phyloP scores from a whole-genome alignment of 164 flowering plant genomes.

The Warburgia ugandensis region DNA sequence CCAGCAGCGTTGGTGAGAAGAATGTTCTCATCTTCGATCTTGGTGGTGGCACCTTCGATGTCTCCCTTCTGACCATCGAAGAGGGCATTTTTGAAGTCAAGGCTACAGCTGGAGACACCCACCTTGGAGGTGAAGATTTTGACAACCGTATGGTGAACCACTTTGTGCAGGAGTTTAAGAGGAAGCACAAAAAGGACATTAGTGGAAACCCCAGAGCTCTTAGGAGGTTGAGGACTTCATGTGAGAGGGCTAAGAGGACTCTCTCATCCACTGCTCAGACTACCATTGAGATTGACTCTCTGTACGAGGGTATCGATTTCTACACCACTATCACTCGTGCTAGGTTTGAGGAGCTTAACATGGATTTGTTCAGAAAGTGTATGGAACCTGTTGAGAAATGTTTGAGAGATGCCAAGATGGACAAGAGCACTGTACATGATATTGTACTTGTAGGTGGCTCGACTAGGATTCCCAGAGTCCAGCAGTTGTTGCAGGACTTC shows the following conservation, averaged over 20 bases:
- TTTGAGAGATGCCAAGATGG: conserved; percentile 47
- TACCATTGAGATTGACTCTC: conserved; percentile 43
- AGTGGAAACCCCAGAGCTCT: conserved; percentile 40
- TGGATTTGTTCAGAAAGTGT: conserved; percentile 47
- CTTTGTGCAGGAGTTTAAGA: background rate
- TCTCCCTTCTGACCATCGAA: background rate
- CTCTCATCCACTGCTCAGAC: conserved; percentile 45
- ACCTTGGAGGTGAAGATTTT: too few species aligned
- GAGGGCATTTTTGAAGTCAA: too few species aligned
- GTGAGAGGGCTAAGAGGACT: conserved; percentile 55
- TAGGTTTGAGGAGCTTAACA: conserved; percentile 51
- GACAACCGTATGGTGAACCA: too few species aligned
- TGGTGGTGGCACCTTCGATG: too few species aligned
- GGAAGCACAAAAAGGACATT: conserved; percentile 52
- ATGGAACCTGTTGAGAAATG: conserved; percentile 54
- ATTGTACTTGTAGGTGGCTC: conserved; percentile 62
- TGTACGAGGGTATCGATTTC: conserved; percentile 50
- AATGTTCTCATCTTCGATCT: too few species aligned
- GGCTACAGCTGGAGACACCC: background rate
- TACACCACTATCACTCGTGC: conserved; percentile 45
- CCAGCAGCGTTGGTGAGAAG: background rate
- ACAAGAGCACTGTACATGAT: conserved; percentile 40
- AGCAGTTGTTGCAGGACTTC: conserved; percentile 49
- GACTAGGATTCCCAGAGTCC: conserved; percentile 51
- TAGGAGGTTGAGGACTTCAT: conserved; percentile 40